These are phyloP conservation scores for Gastroboletus turbinatus DNA, from an alignment of 1,284 basidiomycete species.

Conservation along the genomic window DNA sequence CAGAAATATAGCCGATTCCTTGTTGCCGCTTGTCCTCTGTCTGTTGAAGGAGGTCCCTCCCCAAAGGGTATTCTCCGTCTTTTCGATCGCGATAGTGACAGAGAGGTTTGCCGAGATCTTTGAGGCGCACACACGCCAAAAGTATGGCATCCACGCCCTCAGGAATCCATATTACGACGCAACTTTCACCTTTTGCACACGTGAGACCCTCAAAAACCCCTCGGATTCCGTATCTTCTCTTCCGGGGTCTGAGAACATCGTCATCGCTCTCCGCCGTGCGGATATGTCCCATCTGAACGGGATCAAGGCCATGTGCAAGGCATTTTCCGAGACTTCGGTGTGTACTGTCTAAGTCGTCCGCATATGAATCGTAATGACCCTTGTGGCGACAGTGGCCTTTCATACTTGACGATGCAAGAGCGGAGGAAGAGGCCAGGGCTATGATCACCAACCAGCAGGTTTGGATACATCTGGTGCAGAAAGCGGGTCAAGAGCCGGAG, in stretches of 20 bases:
- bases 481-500: too few species aligned
- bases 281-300: background rate
- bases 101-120: conserved; percentile 46
- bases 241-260: conserved; percentile 16
- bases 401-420: too few species aligned
- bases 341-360: too few species aligned
- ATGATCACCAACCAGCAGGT: too few species aligned
- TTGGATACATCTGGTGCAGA: too few species aligned
- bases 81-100: conserved; percentile 53
- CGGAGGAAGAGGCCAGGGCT: too few species aligned
- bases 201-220: conserved; percentile 37
- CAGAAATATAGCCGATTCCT: conserved; percentile 35
- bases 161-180: conserved; percentile 60
- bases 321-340: too few species aligned
- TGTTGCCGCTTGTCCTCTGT: conserved; percentile 35
- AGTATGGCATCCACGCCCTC: conserved; percentile 26
- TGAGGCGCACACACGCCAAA: conserved; percentile 44
- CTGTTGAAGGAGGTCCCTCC: conserved; percentile 32
- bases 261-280: conserved; percentile 46
- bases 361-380: too few species aligned
- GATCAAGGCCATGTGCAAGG: too few species aligned
- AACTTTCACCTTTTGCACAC: conserved; percentile 55
- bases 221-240: conserved; percentile 1
- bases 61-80: conserved; percentile 65
- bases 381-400: too few species aligned